Evolutionary conservation across 352 stramenopile species (phyloP).

Genomic region (Phytopythium aichiense): DNA sequence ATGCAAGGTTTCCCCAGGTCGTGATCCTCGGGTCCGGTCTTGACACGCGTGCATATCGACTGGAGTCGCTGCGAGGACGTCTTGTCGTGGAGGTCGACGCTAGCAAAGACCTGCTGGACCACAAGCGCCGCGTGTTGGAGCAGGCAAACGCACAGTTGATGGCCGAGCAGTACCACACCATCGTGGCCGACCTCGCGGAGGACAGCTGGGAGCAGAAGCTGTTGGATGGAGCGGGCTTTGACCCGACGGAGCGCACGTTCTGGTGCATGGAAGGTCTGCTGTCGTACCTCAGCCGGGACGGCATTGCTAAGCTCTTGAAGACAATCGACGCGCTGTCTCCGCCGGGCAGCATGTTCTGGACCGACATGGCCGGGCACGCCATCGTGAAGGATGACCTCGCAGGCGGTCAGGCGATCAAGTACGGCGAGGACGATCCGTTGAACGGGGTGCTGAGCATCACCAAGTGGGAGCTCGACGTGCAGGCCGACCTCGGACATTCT

Average conservation of each 20-base stretch:
- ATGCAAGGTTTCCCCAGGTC: constrained; percentile 39
- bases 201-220: constrained; percentile 44
- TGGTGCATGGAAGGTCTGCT: constrained; percentile 52
- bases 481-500: constrained; percentile 17
- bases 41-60: constrained; percentile 44
- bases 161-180: constrained; percentile 28
- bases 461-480: constrained; percentile 36
- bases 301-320: constrained; percentile 44
- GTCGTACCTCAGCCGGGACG: constrained; percentile 34
- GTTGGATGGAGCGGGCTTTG: constrained; percentile 28
- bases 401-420: constrained; percentile 25
- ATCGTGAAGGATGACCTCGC: constrained; percentile 16
- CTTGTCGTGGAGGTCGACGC: constrained; percentile 50
- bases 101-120: constrained; percentile 33
- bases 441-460: constrained; percentile 32
- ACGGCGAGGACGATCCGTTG: constrained; percentile 42
- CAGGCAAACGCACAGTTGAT: constrained; percentile 22
- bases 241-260: constrained; percentile 43
- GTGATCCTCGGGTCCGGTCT: constrained; percentile 48
- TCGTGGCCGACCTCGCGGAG: constrained; percentile 46
- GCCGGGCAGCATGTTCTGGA: constrained; percentile 41
- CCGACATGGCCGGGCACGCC: constrained; percentile 27
- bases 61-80: constrained; percentile 31
- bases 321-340: constrained; percentile 48
- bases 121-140: constrained; percentile 36